These are phyloP conservation scores for Cytospora mali DNA, from an alignment of 2,329 filamentous ascomycete species.

Conservation along the genomic window DNA sequence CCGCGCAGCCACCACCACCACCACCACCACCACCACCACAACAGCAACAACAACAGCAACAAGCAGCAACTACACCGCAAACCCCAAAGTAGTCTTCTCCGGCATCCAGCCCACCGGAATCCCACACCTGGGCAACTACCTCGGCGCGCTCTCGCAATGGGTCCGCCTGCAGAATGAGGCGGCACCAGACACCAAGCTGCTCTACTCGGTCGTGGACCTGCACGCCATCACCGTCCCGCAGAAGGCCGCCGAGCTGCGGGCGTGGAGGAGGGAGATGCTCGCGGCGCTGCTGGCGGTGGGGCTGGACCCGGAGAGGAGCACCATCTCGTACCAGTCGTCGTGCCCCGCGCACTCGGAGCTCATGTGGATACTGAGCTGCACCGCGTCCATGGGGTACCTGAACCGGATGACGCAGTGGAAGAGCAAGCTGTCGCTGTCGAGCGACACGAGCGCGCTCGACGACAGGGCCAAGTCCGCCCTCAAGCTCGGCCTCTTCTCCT, in stretches of 20 bases:
- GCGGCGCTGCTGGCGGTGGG: conserved; percentile 84
- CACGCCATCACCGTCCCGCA: conserved; percentile 88
- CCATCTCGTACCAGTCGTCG: conserved; percentile 80
- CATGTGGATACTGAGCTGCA: conserved; percentile 96
- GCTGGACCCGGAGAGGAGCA: conserved; percentile 73
- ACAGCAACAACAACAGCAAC: conserved; percentile 4
- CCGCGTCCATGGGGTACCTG: conserved; percentile 90
- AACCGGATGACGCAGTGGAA: conserved; percentile 99
- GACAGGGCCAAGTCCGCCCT: conserved; percentile 53
- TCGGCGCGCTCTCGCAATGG: conserved; percentile 89
- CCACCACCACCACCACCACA: background rate
- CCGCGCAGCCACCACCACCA: conserved; percentile 6
- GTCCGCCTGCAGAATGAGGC: conserved; percentile 73
- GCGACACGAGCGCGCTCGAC: conserved; percentile 57
- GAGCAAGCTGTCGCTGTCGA: conserved; percentile 72
- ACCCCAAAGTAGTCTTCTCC: conserved; percentile 74
- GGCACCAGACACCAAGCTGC: conserved; percentile 54
- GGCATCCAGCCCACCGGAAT: conserved; percentile 96
- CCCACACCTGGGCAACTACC: conserved; percentile 93
- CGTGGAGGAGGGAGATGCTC: conserved; percentile 72
- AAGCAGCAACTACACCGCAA: conserved; percentile 22
- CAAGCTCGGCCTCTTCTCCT: conserved; percentile 91
- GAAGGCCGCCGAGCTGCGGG: conserved; percentile 60
- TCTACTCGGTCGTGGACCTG: conserved; percentile 90
- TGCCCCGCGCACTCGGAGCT: conserved; percentile 82